Conservation (phyloP, 1,284 basidiomycete genomes). For the Meripilus lineatus region DNA sequence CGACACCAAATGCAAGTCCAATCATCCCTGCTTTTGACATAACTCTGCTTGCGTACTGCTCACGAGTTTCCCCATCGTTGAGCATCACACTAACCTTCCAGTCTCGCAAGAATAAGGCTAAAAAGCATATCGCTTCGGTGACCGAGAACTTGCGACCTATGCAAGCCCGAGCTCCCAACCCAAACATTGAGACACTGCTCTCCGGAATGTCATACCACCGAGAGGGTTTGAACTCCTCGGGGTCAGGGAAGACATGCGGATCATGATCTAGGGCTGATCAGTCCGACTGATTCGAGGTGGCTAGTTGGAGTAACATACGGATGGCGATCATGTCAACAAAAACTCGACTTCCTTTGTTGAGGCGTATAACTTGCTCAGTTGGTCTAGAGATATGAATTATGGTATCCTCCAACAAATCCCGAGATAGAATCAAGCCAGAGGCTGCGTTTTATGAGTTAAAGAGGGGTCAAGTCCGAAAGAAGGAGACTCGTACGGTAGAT, state of each 20-base stretch:
- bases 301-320: constrained; percentile 33
- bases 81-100: constrained; percentile 15
- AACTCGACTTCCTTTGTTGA: constrained; percentile 24
- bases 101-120: constrained; percentile 24
- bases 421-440: constrained; percentile 19
- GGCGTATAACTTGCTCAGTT: constrained; percentile 13
- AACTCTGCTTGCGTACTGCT: neutral
- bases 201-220: constrained; percentile 32
- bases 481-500: constrained; percentile 33
- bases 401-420: constrained; percentile 27
- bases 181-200: neutral
- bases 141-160: constrained; percentile 27
- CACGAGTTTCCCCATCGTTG: neutral
- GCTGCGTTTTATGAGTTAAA: constrained; percentile 33
- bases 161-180: constrained; percentile 29
- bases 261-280: constrained; percentile 26
- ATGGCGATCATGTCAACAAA: constrained; percentile 47
- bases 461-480: constrained; percentile 41
- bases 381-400: constrained; percentile 20
- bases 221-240: constrained; percentile 33
- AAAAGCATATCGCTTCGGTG: constrained; percentile 25
- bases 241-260: constrained; percentile 34
- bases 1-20: too few relatives aligned
- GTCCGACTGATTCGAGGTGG: neutral
- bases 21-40: too few relatives aligned